Percentiles rank a stretch among this genome's conserved stretches.
These are phyloP conservation scores for Castanopsis chinensis DNA, from an alignment of 306 rosid species.

Conservation along the genomic window DNA sequence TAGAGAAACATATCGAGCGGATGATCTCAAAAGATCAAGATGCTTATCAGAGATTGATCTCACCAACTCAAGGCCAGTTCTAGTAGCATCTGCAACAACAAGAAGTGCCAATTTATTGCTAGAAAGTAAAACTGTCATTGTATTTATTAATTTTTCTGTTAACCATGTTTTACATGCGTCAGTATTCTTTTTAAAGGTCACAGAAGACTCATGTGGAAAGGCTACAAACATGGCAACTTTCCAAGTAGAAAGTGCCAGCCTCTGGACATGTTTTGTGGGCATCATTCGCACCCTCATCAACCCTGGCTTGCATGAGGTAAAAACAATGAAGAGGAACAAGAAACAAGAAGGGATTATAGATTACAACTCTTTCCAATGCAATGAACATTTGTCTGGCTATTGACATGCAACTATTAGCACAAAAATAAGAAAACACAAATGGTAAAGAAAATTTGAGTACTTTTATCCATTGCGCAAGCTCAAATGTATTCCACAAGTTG, in stretches of 20 bases:
- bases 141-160: neutral
- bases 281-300: conserved; percentile 4
- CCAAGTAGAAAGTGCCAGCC: neutral
- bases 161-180: neutral
- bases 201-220: neutral
- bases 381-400: neutral
- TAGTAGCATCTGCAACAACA: conserved; percentile 50
- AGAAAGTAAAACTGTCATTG: conserved; percentile 1
- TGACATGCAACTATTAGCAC: neutral
- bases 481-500: conserved; percentile 12
- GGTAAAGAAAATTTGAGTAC: conserved; percentile 31
- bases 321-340: neutral
- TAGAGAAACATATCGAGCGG: conserved; percentile 63
- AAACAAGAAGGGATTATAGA: neutral
- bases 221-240: conserved; percentile 11
- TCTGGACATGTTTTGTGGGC: neutral
- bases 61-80: conserved; percentile 49
- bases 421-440: neutral
- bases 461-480: conserved; percentile 58
- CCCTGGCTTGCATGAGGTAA: conserved; percentile 10
- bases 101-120: conserved; percentile 24
- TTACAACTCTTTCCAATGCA: neutral
- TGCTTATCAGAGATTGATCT: conserved; percentile 69
- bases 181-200: neutral
- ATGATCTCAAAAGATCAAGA: conserved; percentile 73